Conservation (phyloP, 108 stramenopile genomes). For the Seminavis robusta region DNA sequence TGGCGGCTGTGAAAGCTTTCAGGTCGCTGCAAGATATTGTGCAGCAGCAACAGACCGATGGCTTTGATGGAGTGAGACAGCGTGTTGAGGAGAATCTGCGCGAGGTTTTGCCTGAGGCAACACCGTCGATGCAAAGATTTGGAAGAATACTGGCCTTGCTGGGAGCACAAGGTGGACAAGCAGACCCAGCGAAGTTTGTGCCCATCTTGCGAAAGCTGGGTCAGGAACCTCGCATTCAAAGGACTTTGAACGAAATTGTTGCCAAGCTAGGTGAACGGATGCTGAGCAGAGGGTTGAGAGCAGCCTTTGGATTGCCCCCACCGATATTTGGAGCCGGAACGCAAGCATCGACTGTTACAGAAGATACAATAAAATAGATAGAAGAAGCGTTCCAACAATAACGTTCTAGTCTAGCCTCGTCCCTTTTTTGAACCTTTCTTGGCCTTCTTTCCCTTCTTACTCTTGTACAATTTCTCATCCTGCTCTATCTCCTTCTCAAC, state of each 20-base stretch:
- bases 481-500: background rate
- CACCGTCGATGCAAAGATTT: conserved; percentile 69
- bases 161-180: conserved; percentile 33
- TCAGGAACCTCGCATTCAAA: conserved; percentile 68
- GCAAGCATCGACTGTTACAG: conserved; percentile 27
- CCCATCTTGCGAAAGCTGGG: conserved; percentile 68
- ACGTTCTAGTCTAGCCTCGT: background rate
- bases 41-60: conserved; percentile 9
- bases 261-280: conserved; percentile 68
- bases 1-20: conserved; percentile 59
- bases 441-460: conserved; percentile 26
- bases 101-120: conserved; percentile 57
- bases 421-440: conserved; percentile 23
- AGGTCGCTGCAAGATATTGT: conserved; percentile 49
- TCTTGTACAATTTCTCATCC: conserved; percentile 14
- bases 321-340: conserved; percentile 28
- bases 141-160: conserved; percentile 50
- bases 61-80: conserved; percentile 18
- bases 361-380: conserved; percentile 21
- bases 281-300: conserved; percentile 65
- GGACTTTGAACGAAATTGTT: conserved; percentile 61
- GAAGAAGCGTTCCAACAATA: background rate
- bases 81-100: conserved; percentile 26
- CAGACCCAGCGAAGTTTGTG: conserved; percentile 55
- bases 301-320: conserved; percentile 69